Evolutionary conservation across 768 basidiomycete species (phyloP), one percentile per base, ranked within the genome.

Genomic region (Collybia sordida): DNA sequence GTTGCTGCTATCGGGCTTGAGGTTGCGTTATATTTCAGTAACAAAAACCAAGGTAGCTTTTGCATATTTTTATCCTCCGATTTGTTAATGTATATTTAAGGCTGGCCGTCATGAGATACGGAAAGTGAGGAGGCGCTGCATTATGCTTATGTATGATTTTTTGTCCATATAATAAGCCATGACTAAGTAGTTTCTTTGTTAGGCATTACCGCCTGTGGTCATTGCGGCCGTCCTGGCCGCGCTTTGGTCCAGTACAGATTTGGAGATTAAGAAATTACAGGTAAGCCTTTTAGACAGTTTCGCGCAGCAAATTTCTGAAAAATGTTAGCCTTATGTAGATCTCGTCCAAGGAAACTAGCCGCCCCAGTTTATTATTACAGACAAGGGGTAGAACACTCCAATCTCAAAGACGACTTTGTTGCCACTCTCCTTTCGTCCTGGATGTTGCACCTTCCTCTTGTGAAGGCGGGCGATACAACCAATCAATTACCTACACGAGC

Each of bases 191-290:
- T 3, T 12, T 23, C 21, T 23, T 23, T 22, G 21, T 15, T 24
- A 81, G 81, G 81, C 78, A 0, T 58, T 81, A 15, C 79, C 80
- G 9, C 78, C 81, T 1, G 78, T 80, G 15, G 67, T 70, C 17
- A 65, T 80, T 6, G 77, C 77, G 6, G 76, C 77, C 43, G 55
- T 77, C 12, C 71, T 81, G 9, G 74, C 75, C 2, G 75, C 74
- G 0, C 49, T 79, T 43, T 82, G 79, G 80, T 64, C 76, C 6
- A 80, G 79, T 78, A 81, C 79, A 3, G 80, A 81, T 54, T 67
- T 77, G 19, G 80, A 80, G 50, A 77, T 83, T 42, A 79, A 80
- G 57, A 78, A 74, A 59, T 72, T 82, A 64, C 81, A 81, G 69
- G 78, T 75, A 45, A 23, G 62, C 40, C 31, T 31, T 3, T 11